Base-by-base conservation (phyloP, 2,329 filamentous ascomycete species). In the Calonectria fujianensis region DNA sequence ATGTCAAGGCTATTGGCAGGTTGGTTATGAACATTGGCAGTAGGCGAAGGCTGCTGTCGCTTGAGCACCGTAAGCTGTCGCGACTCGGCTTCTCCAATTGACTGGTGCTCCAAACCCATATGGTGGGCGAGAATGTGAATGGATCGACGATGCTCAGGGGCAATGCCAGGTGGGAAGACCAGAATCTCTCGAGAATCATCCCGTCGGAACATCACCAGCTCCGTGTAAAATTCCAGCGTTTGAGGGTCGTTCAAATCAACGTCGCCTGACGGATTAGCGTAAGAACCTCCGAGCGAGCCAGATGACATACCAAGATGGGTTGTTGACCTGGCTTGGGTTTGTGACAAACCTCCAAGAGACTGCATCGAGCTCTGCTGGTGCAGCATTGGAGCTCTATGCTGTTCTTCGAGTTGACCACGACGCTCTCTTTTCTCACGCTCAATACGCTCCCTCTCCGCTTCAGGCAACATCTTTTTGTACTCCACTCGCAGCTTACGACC, bases 391-490 rank as follows among this genome's bases (percentile, higher is more conserved):
- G 95, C 82, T 37, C 96, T 93, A 85, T 99, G 97, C 85, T 99
- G 97, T 86, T 99, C 97, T 85, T 99, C 96, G 16, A 99, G 90
- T 85, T 99, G 97, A 64, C 97, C 97, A 68, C 97, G 93, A 80
- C 97, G 94, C 87, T 98, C 96, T 73, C 97, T 92, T 91, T 98
- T 99, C 86, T 98, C 97, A 8, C 97, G 92, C 85, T 99, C 97
- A 79, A 99, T 98, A 51, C 97, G 92, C 86, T 99, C 97, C 68
- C 97, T 92, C 85, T 98, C 97, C 39, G 96, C 95, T 78, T 97
- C 92, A 0, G 97, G 97, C 7, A 99, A 91, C 97, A 99, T 98
- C 88, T 98, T 98, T 90, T 99, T 99, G 88, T 98, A 99, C 85
- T 99, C 97, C 32, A 99, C 97, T 64, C 97, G 91, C 79, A 99